Evolutionary conservation across 179 eudicot genomes (phyloP).

Genomic region (Corrigiola litoralis): DNA sequence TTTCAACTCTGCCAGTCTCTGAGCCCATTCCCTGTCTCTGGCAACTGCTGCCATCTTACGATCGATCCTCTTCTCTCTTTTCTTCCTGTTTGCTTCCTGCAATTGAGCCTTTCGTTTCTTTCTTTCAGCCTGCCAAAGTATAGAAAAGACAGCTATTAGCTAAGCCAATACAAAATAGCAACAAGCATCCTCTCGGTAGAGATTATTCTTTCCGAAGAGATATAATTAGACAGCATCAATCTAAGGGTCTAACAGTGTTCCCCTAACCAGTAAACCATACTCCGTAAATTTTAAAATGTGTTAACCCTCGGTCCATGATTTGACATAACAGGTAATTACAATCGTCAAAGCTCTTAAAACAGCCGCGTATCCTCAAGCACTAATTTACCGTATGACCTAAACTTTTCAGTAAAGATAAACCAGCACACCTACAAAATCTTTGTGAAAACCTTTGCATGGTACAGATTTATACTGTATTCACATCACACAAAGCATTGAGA

Average conservation of each 20-base stretch:
- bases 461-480: too few relatives aligned
- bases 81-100: slow-evolving; percentile 78
- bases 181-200: background rate
- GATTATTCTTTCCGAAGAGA: background rate
- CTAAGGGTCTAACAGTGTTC: background rate
- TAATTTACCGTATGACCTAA: too few relatives aligned
- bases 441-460: too few relatives aligned
- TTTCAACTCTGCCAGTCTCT: slow-evolving; percentile 71
- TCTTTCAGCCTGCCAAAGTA: slow-evolving; percentile 56
- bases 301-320: background rate
- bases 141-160: background rate
- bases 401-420: background rate
- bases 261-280: background rate
- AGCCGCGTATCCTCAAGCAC: too few relatives aligned
- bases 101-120: slow-evolving; percentile 75
- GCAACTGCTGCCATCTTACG: slow-evolving; percentile 99
- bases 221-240: background rate
- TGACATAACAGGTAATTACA: background rate
- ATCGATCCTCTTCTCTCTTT: slow-evolving; percentile 59
- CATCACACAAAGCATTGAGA: too few relatives aligned
- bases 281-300: background rate
- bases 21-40: slow-evolving; percentile 90
- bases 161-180: background rate
- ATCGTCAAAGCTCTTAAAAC: background rate
- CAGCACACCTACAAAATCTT: background rate